Conservation (phyloP, 805 yeast species). For the Kodamaea hsintzibuensis region DNA sequence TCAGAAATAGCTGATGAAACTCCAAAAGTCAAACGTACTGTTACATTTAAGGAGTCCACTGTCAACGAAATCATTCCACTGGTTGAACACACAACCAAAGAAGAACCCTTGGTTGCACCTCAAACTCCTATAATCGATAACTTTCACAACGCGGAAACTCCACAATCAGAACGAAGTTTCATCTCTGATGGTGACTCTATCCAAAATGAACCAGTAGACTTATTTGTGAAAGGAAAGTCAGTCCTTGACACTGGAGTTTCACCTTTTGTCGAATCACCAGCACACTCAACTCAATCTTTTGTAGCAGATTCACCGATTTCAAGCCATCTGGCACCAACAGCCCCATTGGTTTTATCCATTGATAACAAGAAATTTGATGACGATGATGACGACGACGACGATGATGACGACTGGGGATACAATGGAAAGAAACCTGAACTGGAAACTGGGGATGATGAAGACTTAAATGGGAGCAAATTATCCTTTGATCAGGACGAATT, state of each 20-base stretch:
- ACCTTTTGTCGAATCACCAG: not conserved
- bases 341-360: constrained; percentile 26
- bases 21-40: not conserved
- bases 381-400: constrained; percentile 7
- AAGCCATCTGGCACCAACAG: constrained; percentile 6
- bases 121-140: constrained; percentile 30
- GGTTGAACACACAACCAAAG: not conserved
- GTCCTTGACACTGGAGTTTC: constrained; percentile 3
- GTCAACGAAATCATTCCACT: not conserved
- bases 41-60: constrained; percentile 1
- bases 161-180: constrained; percentile 37
- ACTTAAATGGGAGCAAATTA: not conserved
- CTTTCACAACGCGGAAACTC: constrained; percentile 28
- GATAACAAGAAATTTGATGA: constrained; percentile 18
- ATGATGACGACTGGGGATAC: constrained; percentile 26
- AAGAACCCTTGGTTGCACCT: not conserved
- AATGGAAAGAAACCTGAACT: constrained; percentile 20
- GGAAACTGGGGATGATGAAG: constrained; percentile 9
- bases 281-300: constrained; percentile 2
- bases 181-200: constrained; percentile 42
- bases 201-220: constrained; percentile 35
- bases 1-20: constrained; percentile 1
- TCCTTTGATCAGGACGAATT: not conserved
- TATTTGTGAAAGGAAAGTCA: constrained; percentile 21
- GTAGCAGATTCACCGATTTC: constrained; percentile 2